Evolutionary conservation across 441 rosid genomes (phyloP), one percentile per base, ranked within the genome.

Genomic region (Erodium texanum): DNA sequence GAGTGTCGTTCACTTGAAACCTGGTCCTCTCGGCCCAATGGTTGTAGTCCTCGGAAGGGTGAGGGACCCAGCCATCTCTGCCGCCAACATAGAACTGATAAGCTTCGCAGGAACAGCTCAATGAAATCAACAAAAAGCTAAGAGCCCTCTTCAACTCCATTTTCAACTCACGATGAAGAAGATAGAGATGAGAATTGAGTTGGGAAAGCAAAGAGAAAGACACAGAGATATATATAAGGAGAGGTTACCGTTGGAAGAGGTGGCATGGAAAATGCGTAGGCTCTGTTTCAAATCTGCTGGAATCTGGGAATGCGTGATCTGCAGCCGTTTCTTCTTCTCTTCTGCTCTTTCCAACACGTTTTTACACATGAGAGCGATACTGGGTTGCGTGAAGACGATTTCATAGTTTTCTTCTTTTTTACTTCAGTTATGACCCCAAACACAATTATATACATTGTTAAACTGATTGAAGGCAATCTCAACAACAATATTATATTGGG

Each of bases 1-100:
- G 87, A 67, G 88, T 89, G 71, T 90, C 96, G 66, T 90, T 90
- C 68, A 89, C 85, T 82, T 82, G 92, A 71, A 90, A 93, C 74
- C 97, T 77, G 70, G 78, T 82, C 54, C 93, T 81, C 15, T 81
- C 89, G 64, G 96, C 88, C 96, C 98, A 89, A 50, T 82, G 90
- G 74, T 80, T 68, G 81, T 86, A 89, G 22, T 74, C 78, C 79
- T 90, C 94, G 5, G 80, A 72, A 61, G 97, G 94, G 4, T 75
- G 71, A 10, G 75, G 67, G 66, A 85, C 85, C 98, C 97, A 93
- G 6, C 97, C 98, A 79, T 85, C 80, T 73, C 65, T 80, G 58
- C 97, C 96, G 71, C 98, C 98, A 74, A 86, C 98, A 7, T 22
- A 19, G 69, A 85, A 93, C 67, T 76, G 77, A 36, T 81, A 70